Percentiles rank a stretch among this genome's conserved stretches.
These are phyloP conservation scores for Didymella sp. DNA, from an alignment of 2,329 filamentous ascomycete species.

Conservation along the genomic window DNA sequence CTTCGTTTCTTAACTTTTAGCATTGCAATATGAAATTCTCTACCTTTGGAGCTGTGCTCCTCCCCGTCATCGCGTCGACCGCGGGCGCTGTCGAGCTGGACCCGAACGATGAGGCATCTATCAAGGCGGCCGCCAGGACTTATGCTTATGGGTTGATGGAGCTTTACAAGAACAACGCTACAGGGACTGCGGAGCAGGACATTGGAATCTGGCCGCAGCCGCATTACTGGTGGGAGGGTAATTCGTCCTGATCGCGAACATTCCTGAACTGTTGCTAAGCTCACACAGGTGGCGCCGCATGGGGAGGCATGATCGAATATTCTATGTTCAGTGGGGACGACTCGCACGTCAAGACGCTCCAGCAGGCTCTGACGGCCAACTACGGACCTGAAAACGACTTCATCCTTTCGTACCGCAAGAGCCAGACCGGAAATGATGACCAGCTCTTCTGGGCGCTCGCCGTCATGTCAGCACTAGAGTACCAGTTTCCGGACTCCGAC, in stretches of 20 bases:
- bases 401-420: slow-evolving; percentile 52
- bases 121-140: slow-evolving; percentile 36
- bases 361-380: slow-evolving; percentile 53
- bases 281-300: slow-evolving; percentile 46
- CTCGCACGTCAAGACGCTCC: slow-evolving; percentile 52
- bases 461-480: slow-evolving; percentile 72
- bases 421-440: slow-evolving; percentile 68
- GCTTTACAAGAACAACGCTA: slow-evolving; percentile 43
- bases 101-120: slow-evolving; percentile 44
- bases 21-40: slow-evolving; percentile 43
- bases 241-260: background rate
- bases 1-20: slow-evolving; percentile 27
- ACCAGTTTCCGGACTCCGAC: slow-evolving; percentile 67
- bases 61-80: slow-evolving; percentile 38
- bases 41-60: slow-evolving; percentile 46
- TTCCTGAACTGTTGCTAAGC: background rate
- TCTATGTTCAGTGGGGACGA: slow-evolving; percentile 56
- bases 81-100: slow-evolving; percentile 42
- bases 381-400: slow-evolving; percentile 53
- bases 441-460: slow-evolving; percentile 77
- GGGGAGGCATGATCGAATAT: slow-evolving; percentile 54
- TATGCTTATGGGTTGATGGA: slow-evolving; percentile 48
- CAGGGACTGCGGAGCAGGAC: slow-evolving; percentile 31
- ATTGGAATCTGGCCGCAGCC: slow-evolving; percentile 53
- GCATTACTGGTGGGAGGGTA: slow-evolving; percentile 56